These are phyloP conservation scores for Fusarium subtropicale DNA, from an alignment of 2,329 filamentous ascomycete genomes.

Conservation along the genomic window DNA sequence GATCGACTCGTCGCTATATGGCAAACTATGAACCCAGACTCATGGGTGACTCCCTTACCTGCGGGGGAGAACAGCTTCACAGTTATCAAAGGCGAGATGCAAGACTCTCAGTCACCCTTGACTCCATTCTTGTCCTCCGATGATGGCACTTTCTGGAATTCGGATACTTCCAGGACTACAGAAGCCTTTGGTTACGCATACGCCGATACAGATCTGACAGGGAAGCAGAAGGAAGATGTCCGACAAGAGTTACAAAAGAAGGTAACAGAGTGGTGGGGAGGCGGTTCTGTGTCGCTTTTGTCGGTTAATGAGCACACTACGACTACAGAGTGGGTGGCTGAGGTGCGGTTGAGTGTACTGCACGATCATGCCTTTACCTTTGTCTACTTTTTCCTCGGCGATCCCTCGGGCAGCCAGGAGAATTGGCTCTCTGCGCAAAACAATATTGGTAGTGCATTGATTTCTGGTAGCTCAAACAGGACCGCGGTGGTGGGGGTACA, in stretches of 20 bases:
- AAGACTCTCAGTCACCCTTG: slow-evolving; percentile 68
- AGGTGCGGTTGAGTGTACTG: slow-evolving; percentile 69
- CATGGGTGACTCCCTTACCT: slow-evolving; percentile 70
- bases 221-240: slow-evolving; percentile 42
- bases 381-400: slow-evolving; percentile 76
- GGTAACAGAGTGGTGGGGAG: slow-evolving; percentile 65
- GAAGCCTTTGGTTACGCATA: slow-evolving; percentile 80
- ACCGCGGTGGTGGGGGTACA: background rate
- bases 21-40: slow-evolving; percentile 77
- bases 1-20: slow-evolving; percentile 82
- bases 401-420: slow-evolving; percentile 59
- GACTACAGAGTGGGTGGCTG: slow-evolving; percentile 73
- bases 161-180: slow-evolving; percentile 68
- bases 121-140: slow-evolving; percentile 73
- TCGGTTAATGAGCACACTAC: background rate
- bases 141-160: slow-evolving; percentile 75
- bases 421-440: slow-evolving; percentile 53
- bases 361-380: background rate
- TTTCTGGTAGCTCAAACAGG: background rate
- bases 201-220: slow-evolving; percentile 63
- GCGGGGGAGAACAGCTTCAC: slow-evolving; percentile 72
- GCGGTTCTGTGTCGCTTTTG: background rate
- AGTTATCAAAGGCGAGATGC: slow-evolving; percentile 63
- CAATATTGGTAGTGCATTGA: background rate
- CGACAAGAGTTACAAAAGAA: slow-evolving; percentile 53